A percentile compares a stretch with the other conserved stretches of the same genome.
phyloP scores from a whole-genome alignment of 176 grass and related monocot genomes.

The Aegilops longissima region DNA sequence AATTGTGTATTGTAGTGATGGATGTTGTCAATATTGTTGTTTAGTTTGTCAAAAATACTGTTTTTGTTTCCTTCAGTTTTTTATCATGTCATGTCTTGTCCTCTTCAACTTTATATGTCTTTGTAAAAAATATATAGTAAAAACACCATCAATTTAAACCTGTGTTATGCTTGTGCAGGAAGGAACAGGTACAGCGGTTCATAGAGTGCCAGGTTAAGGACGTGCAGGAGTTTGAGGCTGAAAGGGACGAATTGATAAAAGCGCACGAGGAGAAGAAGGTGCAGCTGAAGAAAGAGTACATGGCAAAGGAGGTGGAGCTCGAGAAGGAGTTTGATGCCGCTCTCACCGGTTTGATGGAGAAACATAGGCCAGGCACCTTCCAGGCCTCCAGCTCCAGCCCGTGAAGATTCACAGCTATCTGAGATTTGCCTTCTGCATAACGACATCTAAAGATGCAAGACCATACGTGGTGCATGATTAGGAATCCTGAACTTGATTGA shows the following conservation, averaged over 20 bases:
- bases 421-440: too few species aligned
- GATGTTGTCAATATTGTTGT: too few species aligned
- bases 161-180: constrained; percentile 38
- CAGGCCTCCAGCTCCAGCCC: constrained; percentile 35
- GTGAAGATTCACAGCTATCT: background rate
- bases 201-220: constrained; percentile 75
- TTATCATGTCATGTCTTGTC: too few species aligned
- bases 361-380: constrained; percentile 67
- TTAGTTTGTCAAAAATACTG: too few species aligned
- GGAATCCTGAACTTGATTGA: too few species aligned
- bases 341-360: constrained; percentile 69
- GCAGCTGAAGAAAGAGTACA: constrained; percentile 53
- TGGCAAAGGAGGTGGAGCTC: constrained; percentile 63
- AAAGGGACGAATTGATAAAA: constrained; percentile 56
- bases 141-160: background rate
- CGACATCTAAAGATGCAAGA: too few species aligned
- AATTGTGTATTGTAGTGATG: too few species aligned
- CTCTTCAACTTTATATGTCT: too few species aligned
- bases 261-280: constrained; percentile 55
- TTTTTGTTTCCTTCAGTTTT: too few species aligned
- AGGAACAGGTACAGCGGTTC: constrained; percentile 66
- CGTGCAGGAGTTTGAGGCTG: constrained; percentile 59
- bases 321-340: constrained; percentile 56
- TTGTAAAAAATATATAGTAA: too few species aligned
- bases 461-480: too few species aligned